phyloP scores from a whole-genome alignment of 129 eudicot genomes.

The Cynara cardunculus region DNA sequence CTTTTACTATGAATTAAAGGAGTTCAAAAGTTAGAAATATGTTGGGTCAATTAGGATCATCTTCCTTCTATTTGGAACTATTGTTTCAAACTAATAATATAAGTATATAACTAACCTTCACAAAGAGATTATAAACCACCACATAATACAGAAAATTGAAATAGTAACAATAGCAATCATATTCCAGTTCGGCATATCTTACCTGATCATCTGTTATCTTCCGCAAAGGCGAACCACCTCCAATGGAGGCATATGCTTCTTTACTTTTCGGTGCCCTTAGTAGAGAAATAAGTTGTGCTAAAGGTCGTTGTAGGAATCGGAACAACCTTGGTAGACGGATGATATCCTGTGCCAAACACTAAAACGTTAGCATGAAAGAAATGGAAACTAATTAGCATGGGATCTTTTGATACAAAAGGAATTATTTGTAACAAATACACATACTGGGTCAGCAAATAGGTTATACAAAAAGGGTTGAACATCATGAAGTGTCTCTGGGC shows the following conservation, averaged over 20 bases:
- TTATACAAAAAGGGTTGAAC: conserved; percentile 70
- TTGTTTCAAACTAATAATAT: not conserved
- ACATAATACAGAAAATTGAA: not conserved
- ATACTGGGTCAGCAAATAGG: conserved; percentile 72
- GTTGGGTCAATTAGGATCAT: not conserved
- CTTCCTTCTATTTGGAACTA: not conserved
- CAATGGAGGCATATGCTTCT: conserved; percentile 73
- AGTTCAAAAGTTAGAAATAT: not conserved
- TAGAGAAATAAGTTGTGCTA: conserved; percentile 52
- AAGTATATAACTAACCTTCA: not conserved
- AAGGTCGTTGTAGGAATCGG: conserved; percentile 52
- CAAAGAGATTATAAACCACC: not conserved
- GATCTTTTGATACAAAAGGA: not conserved
- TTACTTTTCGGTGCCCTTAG: conserved; percentile 61
- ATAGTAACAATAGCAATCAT: not conserved
- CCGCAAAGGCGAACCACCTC: conserved; percentile 72
- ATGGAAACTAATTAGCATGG: not conserved
- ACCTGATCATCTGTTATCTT: conserved; percentile 74
- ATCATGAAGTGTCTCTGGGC: conserved; percentile 67
- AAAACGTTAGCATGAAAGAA: not conserved
- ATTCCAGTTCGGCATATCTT: not conserved
- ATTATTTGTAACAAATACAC: conserved; percentile 2
- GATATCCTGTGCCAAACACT: conserved; percentile 40
- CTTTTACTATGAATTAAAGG: not conserved
- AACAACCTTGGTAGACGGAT: conserved; percentile 66